These are phyloP conservation scores for Globisporangium camurandrum DNA, from an alignment of 352 stramenopile species.

Conservation along the genomic window DNA sequence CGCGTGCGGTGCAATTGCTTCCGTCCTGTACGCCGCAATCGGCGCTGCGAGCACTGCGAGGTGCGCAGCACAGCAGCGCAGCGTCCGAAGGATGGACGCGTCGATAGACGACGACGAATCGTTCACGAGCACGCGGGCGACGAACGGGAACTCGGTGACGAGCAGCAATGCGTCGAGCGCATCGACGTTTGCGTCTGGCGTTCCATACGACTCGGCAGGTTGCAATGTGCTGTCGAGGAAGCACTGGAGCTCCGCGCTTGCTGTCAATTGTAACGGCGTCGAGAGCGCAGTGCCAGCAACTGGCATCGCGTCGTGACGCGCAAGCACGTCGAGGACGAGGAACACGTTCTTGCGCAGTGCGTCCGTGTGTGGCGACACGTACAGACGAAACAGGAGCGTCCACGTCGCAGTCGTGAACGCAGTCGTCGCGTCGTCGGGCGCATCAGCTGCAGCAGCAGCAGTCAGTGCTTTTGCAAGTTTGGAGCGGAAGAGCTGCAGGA, in stretches of 20 bases:
- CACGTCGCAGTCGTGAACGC: conserved; percentile 31
- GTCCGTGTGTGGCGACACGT: conserved; percentile 20
- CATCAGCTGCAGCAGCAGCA: neutral
- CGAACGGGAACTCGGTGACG: conserved; percentile 48
- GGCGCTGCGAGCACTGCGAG: conserved; percentile 42
- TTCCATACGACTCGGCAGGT: no score
- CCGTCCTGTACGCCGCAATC: conserved; percentile 36
- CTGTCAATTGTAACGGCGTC: conserved; percentile 16
- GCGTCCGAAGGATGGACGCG: conserved; percentile 25
- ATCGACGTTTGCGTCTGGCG: conserved; percentile 28
- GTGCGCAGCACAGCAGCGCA: conserved; percentile 48
- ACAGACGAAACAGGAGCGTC: conserved; percentile 56
- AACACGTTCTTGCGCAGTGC: conserved; percentile 63
- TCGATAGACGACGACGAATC: conserved; percentile 9
- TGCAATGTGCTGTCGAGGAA: conserved; percentile 34
- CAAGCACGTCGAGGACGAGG: conserved; percentile 45
- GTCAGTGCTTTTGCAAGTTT: conserved; percentile 28
- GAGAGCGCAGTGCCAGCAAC: neutral
- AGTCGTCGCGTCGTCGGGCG: conserved; percentile 3
- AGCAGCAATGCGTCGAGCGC: conserved; percentile 51
- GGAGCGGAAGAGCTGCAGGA: conserved; percentile 64
- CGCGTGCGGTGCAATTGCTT: conserved; percentile 2
- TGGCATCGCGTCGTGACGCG: conserved; percentile 13
- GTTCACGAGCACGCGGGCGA: conserved; percentile 30
- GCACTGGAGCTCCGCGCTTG: conserved; percentile 26